Evolutionary conservation across 495 filamentous ascomycete species (phyloP), one percentile per base, ranked within the genome.

Genomic region (Penicillium soppii): DNA sequence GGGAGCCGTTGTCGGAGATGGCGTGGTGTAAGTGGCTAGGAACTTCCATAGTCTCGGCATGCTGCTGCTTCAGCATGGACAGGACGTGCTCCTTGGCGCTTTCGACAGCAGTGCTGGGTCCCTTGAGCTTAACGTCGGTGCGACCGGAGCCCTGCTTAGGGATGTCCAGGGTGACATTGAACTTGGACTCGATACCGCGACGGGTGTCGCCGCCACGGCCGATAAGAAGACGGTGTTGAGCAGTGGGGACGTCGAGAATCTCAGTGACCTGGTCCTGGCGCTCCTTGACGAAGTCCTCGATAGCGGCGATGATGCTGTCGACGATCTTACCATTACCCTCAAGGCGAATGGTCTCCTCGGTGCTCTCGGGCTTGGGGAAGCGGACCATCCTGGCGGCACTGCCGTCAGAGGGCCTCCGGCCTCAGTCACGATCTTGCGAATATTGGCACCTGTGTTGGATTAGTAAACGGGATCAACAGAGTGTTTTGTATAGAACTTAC

Each of bases 151-250:
- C 91, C 42, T 87, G 81, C 55, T 89, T 88, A 9, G 94, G 94
- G 45, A 99, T 88, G 57, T 96, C 90, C 53, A 99, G 82, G 13
- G 84, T 84, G 57, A 99, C 84, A 50, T 84, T 85, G 78, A 97
- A 96, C 64, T 90, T 82, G 19, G 87, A 82, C 72, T 97, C 94
- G n/a, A 99, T 82, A 36, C 82, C 78, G 43, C 89, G 86, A 53
- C 91, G 84, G 29, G 84, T 85, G 44, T 94, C 90, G 45, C 94
- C 94, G 51, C 91, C 91, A 32, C 90, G 89, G 38, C 94, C 94
- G 58, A 99, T 97, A 12, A 99, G 79, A 8, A 89, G 76, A 26
- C 91, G 82, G 65, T 97, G 95, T 74, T 95, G 96, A 47, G 92
- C 85, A 4, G 83, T 82, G 19, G 90, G 83, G 17, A 97, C 85